Conservation (phyloP, 2,329 filamentous ascomycete genomes). For the Arthroderma uncinatum region DNA sequence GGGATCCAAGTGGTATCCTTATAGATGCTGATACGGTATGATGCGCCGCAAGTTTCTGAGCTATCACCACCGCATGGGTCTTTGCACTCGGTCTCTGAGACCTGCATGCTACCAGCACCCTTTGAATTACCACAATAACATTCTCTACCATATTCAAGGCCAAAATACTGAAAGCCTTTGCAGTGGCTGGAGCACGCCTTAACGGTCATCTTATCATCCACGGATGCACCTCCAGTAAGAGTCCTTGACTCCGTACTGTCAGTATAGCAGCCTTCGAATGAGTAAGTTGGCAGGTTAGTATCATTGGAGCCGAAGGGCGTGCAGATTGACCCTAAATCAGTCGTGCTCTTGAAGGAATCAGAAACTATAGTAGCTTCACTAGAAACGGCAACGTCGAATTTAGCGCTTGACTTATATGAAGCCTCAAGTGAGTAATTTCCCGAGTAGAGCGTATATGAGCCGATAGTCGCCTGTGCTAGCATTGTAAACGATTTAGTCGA, state of each 20-base stretch:
- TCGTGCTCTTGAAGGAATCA: slow-evolving; percentile 10
- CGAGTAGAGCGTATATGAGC: slow-evolving; percentile 12
- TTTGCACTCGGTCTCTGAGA: slow-evolving; percentile 7
- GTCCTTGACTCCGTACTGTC: slow-evolving; percentile 9
- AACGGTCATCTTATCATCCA: slow-evolving; percentile 8
- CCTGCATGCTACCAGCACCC: background rate
- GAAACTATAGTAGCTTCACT: background rate
- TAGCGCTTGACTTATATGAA: slow-evolving; percentile 2
- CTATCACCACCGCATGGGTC: slow-evolving; percentile 10
- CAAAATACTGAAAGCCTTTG: slow-evolving; percentile 11
- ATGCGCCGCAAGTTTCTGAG: slow-evolving; percentile 9
- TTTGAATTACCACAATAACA: slow-evolving; percentile 11
- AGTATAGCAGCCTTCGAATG: slow-evolving; percentile 12
- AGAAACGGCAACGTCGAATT: slow-evolving; percentile 10
- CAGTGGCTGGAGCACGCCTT: slow-evolving; percentile 6
- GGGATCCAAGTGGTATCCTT: slow-evolving; percentile 10
- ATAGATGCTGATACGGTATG: slow-evolving; percentile 10
- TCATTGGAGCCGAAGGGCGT: slow-evolving; percentile 5
- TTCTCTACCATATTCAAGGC: slow-evolving; percentile 12
- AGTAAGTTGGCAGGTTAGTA: background rate
- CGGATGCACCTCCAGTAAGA: slow-evolving; percentile 6
- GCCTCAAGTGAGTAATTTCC: slow-evolving; percentile 5
- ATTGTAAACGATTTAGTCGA: slow-evolving; percentile 7
- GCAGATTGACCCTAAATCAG: slow-evolving; percentile 9
- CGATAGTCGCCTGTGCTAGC: slow-evolving; percentile 6